These are phyloP conservation scores for Aegilops speltoides DNA, from an alignment of 176 grass and related monocot species.

Conservation along the genomic window DNA sequence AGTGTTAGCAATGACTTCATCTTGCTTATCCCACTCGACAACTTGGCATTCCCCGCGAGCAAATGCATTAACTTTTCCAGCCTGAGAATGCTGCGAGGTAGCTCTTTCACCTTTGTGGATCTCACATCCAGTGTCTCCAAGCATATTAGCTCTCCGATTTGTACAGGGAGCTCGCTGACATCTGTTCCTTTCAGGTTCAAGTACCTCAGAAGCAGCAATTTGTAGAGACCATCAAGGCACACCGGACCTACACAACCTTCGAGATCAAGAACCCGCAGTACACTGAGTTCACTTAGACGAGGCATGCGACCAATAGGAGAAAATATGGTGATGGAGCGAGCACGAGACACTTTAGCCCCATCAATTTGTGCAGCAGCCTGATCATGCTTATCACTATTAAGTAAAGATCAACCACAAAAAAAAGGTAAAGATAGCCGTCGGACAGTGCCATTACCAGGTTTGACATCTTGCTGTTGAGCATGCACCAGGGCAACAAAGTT, in stretches of 20 bases:
- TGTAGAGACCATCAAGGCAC: slow-evolving; percentile 28
- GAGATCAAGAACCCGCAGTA: slow-evolving; percentile 39
- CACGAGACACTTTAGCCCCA: slow-evolving; percentile 13
- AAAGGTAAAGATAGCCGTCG: slow-evolving; percentile 29
- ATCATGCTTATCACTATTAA: slow-evolving; percentile 8
- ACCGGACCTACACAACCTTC: slow-evolving; percentile 30
- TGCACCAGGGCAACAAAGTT: slow-evolving; percentile 38
- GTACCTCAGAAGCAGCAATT: slow-evolving; percentile 20
- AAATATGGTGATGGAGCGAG: slow-evolving; percentile 38
- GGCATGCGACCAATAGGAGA: neutral
- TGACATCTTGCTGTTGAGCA: slow-evolving; percentile 4
- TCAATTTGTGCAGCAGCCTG: neutral
- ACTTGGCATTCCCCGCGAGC: slow-evolving; percentile 8
- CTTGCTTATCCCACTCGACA: neutral
- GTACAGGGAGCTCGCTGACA: no score
- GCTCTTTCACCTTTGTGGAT: slow-evolving; percentile 34
- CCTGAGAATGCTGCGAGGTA: slow-evolving; percentile 30
- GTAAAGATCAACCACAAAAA: neutral
- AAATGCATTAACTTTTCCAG: slow-evolving; percentile 31
- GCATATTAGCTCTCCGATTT: no score
- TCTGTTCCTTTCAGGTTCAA: no score
- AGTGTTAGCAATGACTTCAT: slow-evolving; percentile 20
- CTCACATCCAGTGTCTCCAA: slow-evolving; percentile 5
- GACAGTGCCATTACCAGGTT: neutral
- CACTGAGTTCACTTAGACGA: slow-evolving; percentile 15